Conservation (phyloP, 1,139 yeast species). For the Blastobotrys aristatus region DNA sequence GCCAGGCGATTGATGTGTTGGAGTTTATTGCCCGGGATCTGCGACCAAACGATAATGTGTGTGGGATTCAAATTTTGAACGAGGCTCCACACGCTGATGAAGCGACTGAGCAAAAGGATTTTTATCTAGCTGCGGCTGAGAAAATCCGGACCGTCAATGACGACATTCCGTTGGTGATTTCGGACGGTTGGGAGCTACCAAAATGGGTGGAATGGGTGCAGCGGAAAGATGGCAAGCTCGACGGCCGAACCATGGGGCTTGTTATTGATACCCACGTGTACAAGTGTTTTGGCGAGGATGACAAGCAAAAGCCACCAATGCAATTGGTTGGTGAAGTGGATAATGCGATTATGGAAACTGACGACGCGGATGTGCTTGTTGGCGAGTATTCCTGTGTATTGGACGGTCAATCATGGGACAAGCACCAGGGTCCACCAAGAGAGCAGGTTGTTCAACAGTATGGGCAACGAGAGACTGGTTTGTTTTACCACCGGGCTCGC, state of each 20-base stretch:
- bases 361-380: slow-evolving; percentile 55
- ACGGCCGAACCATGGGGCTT: slow-evolving; percentile 44
- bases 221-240: slow-evolving; percentile 33
- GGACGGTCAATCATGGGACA: slow-evolving; percentile 70
- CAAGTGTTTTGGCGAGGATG: slow-evolving; percentile 76
- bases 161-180: slow-evolving; percentile 66
- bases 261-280: slow-evolving; percentile 83
- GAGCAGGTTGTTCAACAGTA: slow-evolving; percentile 40
- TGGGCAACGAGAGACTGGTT: slow-evolving; percentile 41
- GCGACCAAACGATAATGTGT: slow-evolving; percentile 54
- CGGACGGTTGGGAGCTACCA: slow-evolving; percentile 92
- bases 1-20: slow-evolving; percentile 47
- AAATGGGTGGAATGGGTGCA: slow-evolving; percentile 72
- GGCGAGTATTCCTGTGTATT: slow-evolving; percentile 92
- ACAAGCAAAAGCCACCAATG: slow-evolving; percentile 59
- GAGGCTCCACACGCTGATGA: slow-evolving; percentile 63
- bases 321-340: slow-evolving; percentile 58
- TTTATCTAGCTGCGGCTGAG: slow-evolving; percentile 63
- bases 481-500: slow-evolving; percentile 49
- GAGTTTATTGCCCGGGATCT: slow-evolving; percentile 62
- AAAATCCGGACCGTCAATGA: slow-evolving; percentile 54
- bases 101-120: slow-evolving; percentile 43
- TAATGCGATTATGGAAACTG: slow-evolving; percentile 36
- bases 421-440: slow-evolving; percentile 41
- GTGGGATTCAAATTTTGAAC: slow-evolving; percentile 80